Conservation (phyloP, 2,329 filamentous ascomycete species). For the Sphaerulina musiva region DNA sequence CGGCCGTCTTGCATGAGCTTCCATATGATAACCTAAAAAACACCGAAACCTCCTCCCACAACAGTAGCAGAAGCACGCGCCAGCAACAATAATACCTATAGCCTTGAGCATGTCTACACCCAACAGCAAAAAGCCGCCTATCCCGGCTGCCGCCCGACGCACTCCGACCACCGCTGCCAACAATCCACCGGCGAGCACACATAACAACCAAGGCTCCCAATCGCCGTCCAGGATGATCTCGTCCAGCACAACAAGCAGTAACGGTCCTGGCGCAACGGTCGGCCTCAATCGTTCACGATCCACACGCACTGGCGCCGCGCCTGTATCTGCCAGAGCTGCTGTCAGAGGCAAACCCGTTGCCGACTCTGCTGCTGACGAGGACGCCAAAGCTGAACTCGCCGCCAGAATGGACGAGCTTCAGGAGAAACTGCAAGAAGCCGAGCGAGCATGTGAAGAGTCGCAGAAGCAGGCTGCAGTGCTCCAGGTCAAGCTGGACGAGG, state of each 20-base stretch:
- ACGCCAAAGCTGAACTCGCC: slow-evolving; percentile 71
- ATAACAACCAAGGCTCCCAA: slow-evolving; percentile 12
- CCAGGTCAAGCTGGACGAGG: slow-evolving; percentile 79
- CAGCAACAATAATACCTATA: neutral
- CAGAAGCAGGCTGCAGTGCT: slow-evolving; percentile 80
- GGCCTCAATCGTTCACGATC: slow-evolving; percentile 50
- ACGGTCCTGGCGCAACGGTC: slow-evolving; percentile 16
- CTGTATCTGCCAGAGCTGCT: slow-evolving; percentile 67
- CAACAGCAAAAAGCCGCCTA: slow-evolving; percentile 21
- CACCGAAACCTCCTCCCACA: no score
- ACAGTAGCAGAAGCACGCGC: no score
- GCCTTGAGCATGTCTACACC: slow-evolving; percentile 8
- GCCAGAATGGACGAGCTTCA: slow-evolving; percentile 78
- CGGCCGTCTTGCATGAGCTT: no score
- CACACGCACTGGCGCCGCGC: slow-evolving; percentile 54
- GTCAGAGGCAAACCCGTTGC: slow-evolving; percentile 46
- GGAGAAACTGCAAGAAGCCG: slow-evolving; percentile 72
- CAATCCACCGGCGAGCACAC: neutral
- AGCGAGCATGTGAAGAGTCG: slow-evolving; percentile 61
- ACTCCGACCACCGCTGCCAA: slow-evolving; percentile 15
- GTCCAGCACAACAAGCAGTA: slow-evolving; percentile 2
- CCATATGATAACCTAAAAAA: no score
- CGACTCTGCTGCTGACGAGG: slow-evolving; percentile 45
- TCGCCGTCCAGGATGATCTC: slow-evolving; percentile 24
- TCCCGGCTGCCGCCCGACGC: slow-evolving; percentile 14